Evolutionary conservation across 1,284 basidiomycete species (phyloP).

Genomic region (Ganoderma lingzhi): DNA sequence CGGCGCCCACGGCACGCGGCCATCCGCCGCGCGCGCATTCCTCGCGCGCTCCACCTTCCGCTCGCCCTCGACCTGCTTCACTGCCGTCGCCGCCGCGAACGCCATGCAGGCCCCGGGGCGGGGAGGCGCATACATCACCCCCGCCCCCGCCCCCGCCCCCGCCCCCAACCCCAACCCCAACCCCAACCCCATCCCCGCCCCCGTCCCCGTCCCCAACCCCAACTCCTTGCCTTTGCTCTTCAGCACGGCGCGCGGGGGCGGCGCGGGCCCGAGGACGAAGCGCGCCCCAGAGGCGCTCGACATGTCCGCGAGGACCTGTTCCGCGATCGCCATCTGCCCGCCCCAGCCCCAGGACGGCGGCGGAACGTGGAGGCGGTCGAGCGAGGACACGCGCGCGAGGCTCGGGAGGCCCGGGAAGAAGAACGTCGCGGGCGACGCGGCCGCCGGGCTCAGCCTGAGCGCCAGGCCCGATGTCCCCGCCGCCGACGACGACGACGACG

Average conservation of each 20-base stretch:
- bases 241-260: neutral
- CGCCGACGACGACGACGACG: neutral
- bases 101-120: neutral
- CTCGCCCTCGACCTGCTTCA: neutral
- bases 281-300: neutral
- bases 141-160: neutral
- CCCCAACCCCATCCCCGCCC: neutral
- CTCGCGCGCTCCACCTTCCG: neutral
- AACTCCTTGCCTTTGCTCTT: neutral
- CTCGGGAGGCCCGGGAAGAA: constrained; percentile 1
- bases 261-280: neutral
- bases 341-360: neutral
- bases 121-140: neutral
- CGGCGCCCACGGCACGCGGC: neutral
- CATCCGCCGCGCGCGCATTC: neutral
- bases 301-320: neutral
- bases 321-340: neutral
- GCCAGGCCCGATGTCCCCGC: neutral
- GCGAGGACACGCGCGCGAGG: neutral
- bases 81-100: neutral
- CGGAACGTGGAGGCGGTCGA: constrained; percentile 5
- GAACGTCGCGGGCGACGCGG: constrained; percentile 4
- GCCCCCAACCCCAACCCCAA: neutral
- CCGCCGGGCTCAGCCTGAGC: neutral
- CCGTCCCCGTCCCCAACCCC: neutral